A percentile compares a stretch with the other conserved stretches of the same genome.
Conservation (phyloP, 2,329 filamentous ascomycete species). For the Paecilomyces dactylethromorphus region DNA sequence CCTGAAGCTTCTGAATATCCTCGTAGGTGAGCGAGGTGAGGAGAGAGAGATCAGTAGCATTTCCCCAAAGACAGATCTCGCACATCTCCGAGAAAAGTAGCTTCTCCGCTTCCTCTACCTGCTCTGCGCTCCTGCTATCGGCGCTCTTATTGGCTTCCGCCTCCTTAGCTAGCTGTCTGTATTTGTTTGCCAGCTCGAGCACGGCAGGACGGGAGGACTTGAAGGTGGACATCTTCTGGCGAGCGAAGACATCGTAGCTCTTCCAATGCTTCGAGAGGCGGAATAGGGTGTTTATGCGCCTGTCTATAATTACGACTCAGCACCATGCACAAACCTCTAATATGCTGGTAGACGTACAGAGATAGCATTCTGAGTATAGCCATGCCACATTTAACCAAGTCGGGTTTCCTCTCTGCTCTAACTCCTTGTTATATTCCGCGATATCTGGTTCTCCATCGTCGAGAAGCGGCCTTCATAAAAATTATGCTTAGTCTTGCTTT, state of each 20-base stretch:
- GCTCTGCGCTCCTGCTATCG: conserved; percentile 25
- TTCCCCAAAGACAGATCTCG: conserved; percentile 95
- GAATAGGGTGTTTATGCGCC: conserved; percentile 77
- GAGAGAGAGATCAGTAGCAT: conserved; percentile 88
- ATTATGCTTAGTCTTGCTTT: background rate
- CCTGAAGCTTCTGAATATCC: conserved; percentile 94
- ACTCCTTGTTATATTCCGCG: conserved; percentile 75
- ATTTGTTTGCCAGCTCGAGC: conserved; percentile 71
- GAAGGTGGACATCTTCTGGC: conserved; percentile 88
- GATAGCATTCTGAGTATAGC: conserved; percentile 90
- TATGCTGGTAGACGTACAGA: conserved; percentile 45
- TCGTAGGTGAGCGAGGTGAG: conserved; percentile 87
- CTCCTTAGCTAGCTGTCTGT: conserved; percentile 65
- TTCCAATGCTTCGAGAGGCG: conserved; percentile 75
- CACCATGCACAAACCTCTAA: background rate
- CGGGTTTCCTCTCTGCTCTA: conserved; percentile 64
- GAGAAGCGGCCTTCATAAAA: conserved; percentile 53
- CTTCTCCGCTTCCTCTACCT: conserved; percentile 62
- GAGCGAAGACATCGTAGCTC: conserved; percentile 78
- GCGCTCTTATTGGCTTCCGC: conserved; percentile 51
- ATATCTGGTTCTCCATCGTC: conserved; percentile 76
- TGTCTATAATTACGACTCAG: conserved; percentile 33
- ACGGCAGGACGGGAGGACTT: conserved; percentile 83
- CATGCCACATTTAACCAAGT: conserved; percentile 82
- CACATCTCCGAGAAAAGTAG: conserved; percentile 86